These are phyloP conservation scores for Botrytis squamosa DNA, from an alignment of 2,329 filamentous ascomycete genomes.

Conservation along the genomic window DNA sequence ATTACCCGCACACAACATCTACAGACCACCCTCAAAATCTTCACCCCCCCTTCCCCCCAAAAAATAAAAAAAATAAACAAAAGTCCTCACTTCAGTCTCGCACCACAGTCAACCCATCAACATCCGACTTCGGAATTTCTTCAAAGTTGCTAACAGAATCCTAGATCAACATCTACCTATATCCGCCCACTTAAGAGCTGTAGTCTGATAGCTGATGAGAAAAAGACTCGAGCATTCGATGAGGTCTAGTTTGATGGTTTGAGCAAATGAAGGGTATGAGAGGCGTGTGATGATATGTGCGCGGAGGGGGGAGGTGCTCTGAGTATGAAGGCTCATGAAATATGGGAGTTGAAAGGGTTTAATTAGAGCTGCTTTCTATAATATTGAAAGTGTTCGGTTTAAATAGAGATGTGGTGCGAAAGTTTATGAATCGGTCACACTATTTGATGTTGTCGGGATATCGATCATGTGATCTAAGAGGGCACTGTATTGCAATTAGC, in stretches of 20 bases:
- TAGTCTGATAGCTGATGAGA: background rate
- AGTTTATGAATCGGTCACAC: accelerated
- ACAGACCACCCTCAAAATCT: background rate
- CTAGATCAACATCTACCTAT: too few species aligned
- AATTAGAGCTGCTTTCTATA: background rate
- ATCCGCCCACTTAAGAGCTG: too few species aligned
- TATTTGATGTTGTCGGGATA: too few species aligned
- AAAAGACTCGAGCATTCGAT: accelerated
- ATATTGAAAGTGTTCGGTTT: accelerated
- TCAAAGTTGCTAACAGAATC: too few species aligned
- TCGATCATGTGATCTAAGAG: too few species aligned
- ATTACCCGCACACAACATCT: background rate
- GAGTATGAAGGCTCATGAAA: background rate
- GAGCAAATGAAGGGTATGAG: background rate
- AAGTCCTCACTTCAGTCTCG: background rate
- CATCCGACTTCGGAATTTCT: too few species aligned
- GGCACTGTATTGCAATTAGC: too few species aligned
- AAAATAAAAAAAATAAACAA: background rate
- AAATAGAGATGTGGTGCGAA: background rate
- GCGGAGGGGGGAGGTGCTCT: background rate
- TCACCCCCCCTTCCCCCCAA: too few species aligned
- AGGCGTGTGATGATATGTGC: too few species aligned
- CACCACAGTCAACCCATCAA: background rate
- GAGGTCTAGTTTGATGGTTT: background rate
- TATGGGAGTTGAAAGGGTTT: accelerated